Evolutionary conservation across 1,284 basidiomycete species (phyloP).

Genomic region (Vanrija humicola): DNA sequence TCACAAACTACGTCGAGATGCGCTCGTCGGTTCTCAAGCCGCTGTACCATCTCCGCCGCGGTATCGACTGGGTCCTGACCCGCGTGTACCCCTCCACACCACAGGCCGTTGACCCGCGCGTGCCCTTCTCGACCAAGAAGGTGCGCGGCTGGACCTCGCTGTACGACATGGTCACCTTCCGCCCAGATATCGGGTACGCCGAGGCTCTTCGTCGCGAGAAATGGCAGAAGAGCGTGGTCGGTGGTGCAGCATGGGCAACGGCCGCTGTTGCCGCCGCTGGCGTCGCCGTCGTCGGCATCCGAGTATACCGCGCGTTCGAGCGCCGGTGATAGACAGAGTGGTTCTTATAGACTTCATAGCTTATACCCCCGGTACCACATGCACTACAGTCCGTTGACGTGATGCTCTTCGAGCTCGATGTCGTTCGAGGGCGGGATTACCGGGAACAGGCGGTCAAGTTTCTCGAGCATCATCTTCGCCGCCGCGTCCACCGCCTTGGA

Average conservation of each 20-base stretch:
- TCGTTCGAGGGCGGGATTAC: too few relatives aligned
- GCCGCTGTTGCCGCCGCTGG: not conserved
- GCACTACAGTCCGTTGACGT: too few relatives aligned
- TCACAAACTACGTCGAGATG: conserved; percentile 97
- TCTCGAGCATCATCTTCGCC: too few relatives aligned
- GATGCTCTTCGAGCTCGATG: too few relatives aligned
- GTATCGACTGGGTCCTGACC: conserved; percentile 64
- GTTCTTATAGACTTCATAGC: too few relatives aligned
- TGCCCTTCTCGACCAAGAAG: conserved; percentile 48
- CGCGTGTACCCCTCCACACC: conserved; percentile 57
- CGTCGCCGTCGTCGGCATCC: too few relatives aligned
- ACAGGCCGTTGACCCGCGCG: conserved; percentile 50
- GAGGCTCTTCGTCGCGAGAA: conserved; percentile 46
- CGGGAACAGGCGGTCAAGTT: too few relatives aligned
- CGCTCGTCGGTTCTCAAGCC: conserved; percentile 82
- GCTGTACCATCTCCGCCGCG: conserved; percentile 73
- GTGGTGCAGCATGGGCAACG: conserved; percentile 8
- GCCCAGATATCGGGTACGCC: conserved; percentile 86
- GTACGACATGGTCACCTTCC: conserved; percentile 97
- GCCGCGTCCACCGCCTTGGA: too few relatives aligned
- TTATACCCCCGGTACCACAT: too few relatives aligned
- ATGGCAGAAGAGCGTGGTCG: conserved; percentile 42
- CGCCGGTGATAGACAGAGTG: too few relatives aligned
- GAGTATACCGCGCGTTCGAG: too few relatives aligned
- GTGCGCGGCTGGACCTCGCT: conserved; percentile 81